Conservation (phyloP, 345 rosid species). For the Boechera divaricarpa region DNA sequence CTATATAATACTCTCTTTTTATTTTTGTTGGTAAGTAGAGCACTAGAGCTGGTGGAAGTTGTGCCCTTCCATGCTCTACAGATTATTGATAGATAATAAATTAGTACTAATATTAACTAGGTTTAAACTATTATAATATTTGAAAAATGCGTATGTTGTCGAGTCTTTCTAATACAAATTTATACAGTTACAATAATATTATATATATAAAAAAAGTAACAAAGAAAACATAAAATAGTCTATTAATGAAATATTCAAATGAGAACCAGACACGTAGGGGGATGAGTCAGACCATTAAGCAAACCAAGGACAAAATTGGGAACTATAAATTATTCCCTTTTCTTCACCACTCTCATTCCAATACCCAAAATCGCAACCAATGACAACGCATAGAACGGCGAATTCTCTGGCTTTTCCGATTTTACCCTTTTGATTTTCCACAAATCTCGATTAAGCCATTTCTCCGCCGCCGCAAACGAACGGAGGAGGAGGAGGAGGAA, state of each 20-base stretch:
- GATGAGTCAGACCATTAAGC: slow-evolving; percentile 33
- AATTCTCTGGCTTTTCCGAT: slow-evolving; percentile 6
- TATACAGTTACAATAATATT: too few relatives aligned
- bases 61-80: background rate
- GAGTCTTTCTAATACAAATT: too few relatives aligned
- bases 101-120: background rate
- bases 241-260: slow-evolving; percentile 18
- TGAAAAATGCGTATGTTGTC: too few relatives aligned
- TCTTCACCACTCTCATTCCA: slow-evolving; percentile 14
- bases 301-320: slow-evolving; percentile 28
- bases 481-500: slow-evolving; percentile 17
- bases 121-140: background rate
- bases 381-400: slow-evolving; percentile 10
- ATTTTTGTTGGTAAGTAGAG: background rate
- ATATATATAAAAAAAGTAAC: too few relatives aligned
- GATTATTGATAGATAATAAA: background rate
- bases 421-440: slow-evolving; percentile 8
- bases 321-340: slow-evolving; percentile 21
- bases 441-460: background rate
- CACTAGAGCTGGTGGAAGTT: slow-evolving; percentile 1
- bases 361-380: slow-evolving; percentile 16
- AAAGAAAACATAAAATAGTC: background rate
- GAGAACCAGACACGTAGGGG: slow-evolving; percentile 30
- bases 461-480: slow-evolving; percentile 23
- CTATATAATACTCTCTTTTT: background rate